phyloP scores from a whole-genome alignment of 176 grass and related monocot genomes.

The Secale cereale region DNA sequence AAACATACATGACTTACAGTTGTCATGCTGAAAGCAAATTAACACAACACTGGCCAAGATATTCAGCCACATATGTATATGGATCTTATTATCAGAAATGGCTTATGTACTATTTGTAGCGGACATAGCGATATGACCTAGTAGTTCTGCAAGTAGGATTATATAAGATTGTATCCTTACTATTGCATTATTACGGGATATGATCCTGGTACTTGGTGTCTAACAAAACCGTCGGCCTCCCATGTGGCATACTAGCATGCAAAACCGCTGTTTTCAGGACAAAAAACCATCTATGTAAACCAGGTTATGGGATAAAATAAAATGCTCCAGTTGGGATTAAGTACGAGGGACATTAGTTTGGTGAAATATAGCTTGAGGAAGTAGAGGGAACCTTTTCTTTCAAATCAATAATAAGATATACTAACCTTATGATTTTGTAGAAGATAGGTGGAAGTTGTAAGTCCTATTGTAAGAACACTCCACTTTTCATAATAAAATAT shows the following conservation, averaged over 20 bases:
- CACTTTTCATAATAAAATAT: no score
- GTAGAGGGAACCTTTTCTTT: neutral
- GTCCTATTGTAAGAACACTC: no score
- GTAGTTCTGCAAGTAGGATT: neutral
- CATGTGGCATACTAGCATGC: neutral
- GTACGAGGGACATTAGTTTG: neutral
- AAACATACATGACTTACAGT: neutral
- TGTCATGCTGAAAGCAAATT: neutral
- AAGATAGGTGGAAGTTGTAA: no score
- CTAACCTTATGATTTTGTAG: no score
- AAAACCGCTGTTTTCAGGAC: neutral
- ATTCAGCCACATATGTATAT: neutral
- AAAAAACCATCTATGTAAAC: neutral
- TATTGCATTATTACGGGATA: no score
- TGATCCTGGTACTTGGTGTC: neutral
- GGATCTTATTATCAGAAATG: neutral
- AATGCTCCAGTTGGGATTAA: neutral
- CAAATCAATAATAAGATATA: neutral
- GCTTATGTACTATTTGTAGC: neutral
- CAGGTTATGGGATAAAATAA: neutral
- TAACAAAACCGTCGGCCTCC: neutral
- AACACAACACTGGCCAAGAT: neutral
- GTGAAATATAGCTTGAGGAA: neutral
- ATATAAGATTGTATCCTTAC: neutral
- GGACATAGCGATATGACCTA: neutral